phyloP scores from a whole-genome alignment of 768 basidiomycete species.

The Leucocoprinus leucothites region DNA sequence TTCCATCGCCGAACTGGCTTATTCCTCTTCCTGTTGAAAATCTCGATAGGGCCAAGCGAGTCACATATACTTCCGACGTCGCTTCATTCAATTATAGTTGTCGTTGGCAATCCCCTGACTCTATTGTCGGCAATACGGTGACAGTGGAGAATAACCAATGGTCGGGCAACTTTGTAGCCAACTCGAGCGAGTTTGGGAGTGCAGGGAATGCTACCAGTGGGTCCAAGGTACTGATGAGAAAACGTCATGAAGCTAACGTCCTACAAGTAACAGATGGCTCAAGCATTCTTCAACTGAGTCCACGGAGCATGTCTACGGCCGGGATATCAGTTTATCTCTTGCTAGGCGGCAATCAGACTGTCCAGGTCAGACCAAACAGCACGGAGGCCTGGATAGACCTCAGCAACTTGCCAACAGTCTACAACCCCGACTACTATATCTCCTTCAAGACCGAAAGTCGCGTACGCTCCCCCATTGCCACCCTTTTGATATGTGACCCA shows the following conservation, averaged over 20 bases:
- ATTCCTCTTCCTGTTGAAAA: conserved; percentile 2
- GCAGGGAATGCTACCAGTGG: not conserved
- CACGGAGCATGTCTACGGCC: too few relatives aligned
- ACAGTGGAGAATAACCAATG: not conserved
- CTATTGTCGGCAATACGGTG: not conserved
- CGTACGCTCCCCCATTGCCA: not conserved
- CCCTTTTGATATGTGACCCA: conserved; percentile 2
- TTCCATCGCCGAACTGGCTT: not conserved
- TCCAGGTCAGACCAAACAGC: too few relatives aligned
- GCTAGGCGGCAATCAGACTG: too few relatives aligned
- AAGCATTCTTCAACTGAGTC: too few relatives aligned
- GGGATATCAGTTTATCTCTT: too few relatives aligned
- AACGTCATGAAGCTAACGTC: too few relatives aligned
- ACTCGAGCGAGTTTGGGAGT: not conserved
- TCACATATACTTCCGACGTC: not conserved
- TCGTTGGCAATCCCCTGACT: conserved; percentile 1
- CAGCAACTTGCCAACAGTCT: not conserved
- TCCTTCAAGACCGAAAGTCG: not conserved
- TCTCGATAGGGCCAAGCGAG: not conserved
- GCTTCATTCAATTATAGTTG: not conserved
- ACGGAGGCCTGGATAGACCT: not conserved
- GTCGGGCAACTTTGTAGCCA: not conserved
- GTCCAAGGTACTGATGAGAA: not conserved
- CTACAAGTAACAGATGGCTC: too few relatives aligned
- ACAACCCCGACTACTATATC: not conserved